Evolutionary conservation across 164 flowering plant species (phyloP).

Genomic region (Vitis rupestris): DNA sequence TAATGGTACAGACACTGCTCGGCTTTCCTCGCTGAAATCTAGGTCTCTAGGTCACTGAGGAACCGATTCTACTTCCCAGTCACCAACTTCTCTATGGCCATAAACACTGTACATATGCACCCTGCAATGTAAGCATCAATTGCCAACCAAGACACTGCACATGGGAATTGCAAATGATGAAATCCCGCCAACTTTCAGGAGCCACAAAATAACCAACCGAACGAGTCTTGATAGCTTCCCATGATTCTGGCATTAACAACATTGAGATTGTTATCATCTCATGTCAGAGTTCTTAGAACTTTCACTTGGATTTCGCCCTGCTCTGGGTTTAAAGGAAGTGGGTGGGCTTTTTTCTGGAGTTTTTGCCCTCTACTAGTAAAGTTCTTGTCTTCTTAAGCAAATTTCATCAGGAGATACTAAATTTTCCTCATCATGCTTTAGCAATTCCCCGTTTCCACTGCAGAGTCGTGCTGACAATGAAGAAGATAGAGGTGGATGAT

Average conservation of each 20-base stretch:
- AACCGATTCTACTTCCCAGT: neutral
- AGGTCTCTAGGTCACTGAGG: neutral
- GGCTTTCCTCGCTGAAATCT: neutral
- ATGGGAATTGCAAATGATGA: neutral
- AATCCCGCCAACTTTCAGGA: neutral
- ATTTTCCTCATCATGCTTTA: conserved; percentile 48
- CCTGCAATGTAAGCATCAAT: neutral
- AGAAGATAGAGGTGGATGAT: conserved; percentile 54
- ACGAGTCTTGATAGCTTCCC: neutral
- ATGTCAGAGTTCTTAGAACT: neutral
- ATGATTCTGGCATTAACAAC: neutral
- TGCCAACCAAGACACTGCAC: neutral
- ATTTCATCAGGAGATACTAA: conserved; percentile 29
- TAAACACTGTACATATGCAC: neutral
- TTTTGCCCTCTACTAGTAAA: conserved; percentile 11
- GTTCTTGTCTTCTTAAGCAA: conserved; percentile 43
- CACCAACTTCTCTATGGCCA: neutral
- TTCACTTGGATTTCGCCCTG: neutral
- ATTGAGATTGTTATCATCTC: neutral
- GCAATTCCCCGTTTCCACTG: conserved; percentile 46
- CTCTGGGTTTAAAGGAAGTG: too few species aligned
- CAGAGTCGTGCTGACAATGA: conserved; percentile 58
- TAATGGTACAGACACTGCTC: neutral
- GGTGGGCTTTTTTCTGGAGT: neutral
- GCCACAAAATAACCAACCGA: neutral